Conservation (phyloP, 2,329 filamentous ascomycete genomes). For the Hypomyces perniciosus region DNA sequence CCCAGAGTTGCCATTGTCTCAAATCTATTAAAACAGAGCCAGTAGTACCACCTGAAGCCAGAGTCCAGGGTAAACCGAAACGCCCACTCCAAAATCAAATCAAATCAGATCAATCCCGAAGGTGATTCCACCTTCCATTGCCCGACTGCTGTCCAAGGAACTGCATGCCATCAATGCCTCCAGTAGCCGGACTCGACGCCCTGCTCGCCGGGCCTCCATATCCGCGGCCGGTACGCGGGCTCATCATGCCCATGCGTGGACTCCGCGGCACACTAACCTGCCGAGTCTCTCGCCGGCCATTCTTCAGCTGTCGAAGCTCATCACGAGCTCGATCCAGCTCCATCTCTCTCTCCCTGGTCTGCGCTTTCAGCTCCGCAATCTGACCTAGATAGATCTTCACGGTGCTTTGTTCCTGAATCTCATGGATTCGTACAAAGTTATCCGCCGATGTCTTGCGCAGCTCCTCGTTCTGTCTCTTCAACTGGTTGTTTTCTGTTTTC, state of each 20-base stretch:
- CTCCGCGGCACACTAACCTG: conserved; percentile 52
- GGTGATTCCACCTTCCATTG: conserved; percentile 38
- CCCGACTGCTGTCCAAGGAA: conserved; percentile 33
- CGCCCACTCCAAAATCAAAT: neutral
- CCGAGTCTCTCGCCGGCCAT: conserved; percentile 49
- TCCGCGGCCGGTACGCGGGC: conserved; percentile 35
- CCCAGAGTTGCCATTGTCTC: neutral
- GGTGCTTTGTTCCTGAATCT: conserved; percentile 36
- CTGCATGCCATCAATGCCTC: conserved; percentile 32
- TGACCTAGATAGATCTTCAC: conserved; percentile 30
- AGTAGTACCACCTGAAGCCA: neutral
- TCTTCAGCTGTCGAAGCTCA: conserved; percentile 43
- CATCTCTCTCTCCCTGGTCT: conserved; percentile 44
- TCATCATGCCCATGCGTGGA: conserved; percentile 49
- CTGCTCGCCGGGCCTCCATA: conserved; percentile 38
- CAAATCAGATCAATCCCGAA: conserved; percentile 30
- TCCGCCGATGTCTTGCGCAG: conserved; percentile 38
- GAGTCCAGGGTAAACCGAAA: neutral
- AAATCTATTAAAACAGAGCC: neutral
- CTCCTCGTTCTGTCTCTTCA: conserved; percentile 36
- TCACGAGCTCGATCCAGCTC: conserved; percentile 44
- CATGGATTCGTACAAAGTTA: conserved; percentile 42
- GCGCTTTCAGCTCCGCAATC: conserved; percentile 35
- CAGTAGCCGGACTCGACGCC: conserved; percentile 43
- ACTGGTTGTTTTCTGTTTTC: conserved; percentile 38